Conservation (phyloP, 257 asterid species). For the Paulownia fortunei region DNA sequence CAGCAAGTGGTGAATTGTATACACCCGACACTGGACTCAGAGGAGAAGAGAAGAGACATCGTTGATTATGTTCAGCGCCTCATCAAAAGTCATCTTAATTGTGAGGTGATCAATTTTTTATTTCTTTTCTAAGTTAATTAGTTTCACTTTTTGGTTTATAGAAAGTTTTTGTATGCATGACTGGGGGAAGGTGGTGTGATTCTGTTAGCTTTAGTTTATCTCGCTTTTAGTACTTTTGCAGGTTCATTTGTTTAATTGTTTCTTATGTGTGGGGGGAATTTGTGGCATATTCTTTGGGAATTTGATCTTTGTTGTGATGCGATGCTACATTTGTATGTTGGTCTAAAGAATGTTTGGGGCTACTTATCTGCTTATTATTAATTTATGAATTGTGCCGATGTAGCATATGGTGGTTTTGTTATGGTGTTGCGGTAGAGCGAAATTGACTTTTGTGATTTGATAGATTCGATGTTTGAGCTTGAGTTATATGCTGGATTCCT, state of each 20-base stretch:
- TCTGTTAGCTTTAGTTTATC: background rate
- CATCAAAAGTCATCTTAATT: slow-evolving; percentile 38
- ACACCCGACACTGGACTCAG: slow-evolving; percentile 60
- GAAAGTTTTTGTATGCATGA: slow-evolving; percentile 5
- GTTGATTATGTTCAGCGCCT: slow-evolving; percentile 51
- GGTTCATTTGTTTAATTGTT: slow-evolving; percentile 17
- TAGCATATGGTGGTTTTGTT: background rate
- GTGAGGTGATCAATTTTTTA: slow-evolving; percentile 45
- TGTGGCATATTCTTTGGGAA: slow-evolving; percentile 21
- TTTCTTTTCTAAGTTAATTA: background rate
- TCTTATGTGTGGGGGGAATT: slow-evolving; percentile 9
- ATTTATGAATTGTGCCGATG: background rate
- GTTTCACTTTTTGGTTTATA: background rate
- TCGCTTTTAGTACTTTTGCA: background rate
- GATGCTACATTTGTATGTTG: slow-evolving; percentile 12
- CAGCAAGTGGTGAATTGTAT: slow-evolving; percentile 47
- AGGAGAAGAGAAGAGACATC: slow-evolving; percentile 54
- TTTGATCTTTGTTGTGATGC: slow-evolving; percentile 15
- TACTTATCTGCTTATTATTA: background rate
- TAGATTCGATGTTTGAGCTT: background rate
- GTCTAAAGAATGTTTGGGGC: background rate
- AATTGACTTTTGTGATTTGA: background rate
- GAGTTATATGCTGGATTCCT: background rate
- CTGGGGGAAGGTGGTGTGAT: background rate
- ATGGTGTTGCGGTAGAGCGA: background rate